Conservation (phyloP, 352 stramenopile species). For the Phytopythium aichiense region DNA sequence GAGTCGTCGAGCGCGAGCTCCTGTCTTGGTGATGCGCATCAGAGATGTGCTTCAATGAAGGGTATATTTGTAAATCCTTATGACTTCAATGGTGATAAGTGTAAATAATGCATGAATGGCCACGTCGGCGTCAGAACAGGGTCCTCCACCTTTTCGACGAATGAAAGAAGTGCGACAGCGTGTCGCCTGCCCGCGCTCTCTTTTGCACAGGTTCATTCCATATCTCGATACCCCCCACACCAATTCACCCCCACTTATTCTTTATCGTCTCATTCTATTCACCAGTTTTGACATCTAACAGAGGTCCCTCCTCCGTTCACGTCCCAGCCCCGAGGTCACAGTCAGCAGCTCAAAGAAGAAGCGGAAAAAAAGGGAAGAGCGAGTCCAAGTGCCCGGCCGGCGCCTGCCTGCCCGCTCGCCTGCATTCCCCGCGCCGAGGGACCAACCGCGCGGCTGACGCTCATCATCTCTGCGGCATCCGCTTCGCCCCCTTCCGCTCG, state of each 20-base stretch:
- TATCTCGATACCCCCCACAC: background rate
- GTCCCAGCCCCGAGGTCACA: background rate
- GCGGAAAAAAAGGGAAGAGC: background rate
- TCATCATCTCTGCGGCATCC: background rate
- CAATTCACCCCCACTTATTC: background rate
- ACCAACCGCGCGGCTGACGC: background rate
- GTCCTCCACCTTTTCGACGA: background rate
- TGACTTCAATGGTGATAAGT: no score
- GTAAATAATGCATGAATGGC: background rate
- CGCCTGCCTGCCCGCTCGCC: background rate
- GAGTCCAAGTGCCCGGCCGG: background rate
- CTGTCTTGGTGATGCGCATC: no score
- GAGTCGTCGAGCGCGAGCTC: no score
- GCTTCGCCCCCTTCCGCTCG: background rate
- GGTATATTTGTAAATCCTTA: no score
- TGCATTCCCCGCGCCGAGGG: background rate
- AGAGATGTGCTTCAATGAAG: no score
- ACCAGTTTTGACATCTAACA: background rate
- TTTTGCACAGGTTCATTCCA: background rate
- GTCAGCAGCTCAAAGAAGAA: slow-evolving; percentile 2
- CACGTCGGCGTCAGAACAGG: background rate
- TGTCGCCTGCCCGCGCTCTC: background rate
- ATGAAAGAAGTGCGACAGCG: background rate
- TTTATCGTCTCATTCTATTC: background rate
- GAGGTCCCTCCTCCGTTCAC: background rate